Evolutionary conservation across 2,329 filamentous ascomycete species (phyloP), one percentile per base, ranked within the genome.

Genomic region (Colletotrichum agaves): DNA sequence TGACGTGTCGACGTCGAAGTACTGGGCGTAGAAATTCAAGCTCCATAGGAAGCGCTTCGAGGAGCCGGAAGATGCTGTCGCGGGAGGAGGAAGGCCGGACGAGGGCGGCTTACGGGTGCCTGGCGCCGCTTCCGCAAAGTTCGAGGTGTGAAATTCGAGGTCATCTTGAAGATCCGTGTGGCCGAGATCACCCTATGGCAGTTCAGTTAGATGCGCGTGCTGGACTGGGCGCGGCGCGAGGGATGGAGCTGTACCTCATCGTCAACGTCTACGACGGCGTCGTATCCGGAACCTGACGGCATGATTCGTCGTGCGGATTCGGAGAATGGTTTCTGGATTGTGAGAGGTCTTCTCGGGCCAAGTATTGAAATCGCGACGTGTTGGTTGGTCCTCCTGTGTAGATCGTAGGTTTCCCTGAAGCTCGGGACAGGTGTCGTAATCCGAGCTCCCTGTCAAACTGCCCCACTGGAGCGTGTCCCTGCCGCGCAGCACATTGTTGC

Each of bases 101-200:
- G 80, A 74, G n/a, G 79, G 75, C 63, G 78, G 81, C 60, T 85
- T 82, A 71, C 85, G 83, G 39, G 81, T 82, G 68, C 82, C 79
- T 15, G 78, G 76, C 72, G 85, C 75, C 76, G 84, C 77, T 65
- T 89, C 89, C 75, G 90, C 88, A 80, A 97, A 97, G 83, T 92
- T 88, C 72, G 94, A 98, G 77, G 90, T 92, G 86, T 99, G 96
- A 84, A 99, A 99, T 87, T 98, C 96, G 78, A 99, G 94, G 82
- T 98, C 96, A 80, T 98, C 95, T 85, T 98, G 94, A 23, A 99
- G 91, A 80, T 99, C 96, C 64, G 96, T 99, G 82, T 98, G 94
- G 75, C 96, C 96, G 78, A 99, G 90, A 82, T 99, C 96, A 76
- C 95, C 95, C 94, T 98, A 78, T 33, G 46, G 63, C 47, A 73